Conservation (phyloP, 1,284 basidiomycete genomes). For the Butyriboletus appendiculatus region DNA sequence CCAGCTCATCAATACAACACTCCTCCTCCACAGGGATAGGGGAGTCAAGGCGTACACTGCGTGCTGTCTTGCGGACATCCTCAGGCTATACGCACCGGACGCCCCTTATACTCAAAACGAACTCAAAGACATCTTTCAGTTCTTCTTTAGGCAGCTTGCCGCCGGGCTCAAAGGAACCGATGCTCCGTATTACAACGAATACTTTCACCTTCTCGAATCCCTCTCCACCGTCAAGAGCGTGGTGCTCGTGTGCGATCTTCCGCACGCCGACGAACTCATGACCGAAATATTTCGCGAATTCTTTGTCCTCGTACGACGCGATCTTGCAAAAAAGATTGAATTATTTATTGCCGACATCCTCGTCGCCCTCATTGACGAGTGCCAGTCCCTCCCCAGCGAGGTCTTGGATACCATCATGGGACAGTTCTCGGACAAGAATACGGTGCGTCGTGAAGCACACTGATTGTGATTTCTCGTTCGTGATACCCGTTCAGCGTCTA, state of each 20-base stretch:
- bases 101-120: constrained; percentile 92
- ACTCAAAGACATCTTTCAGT: constrained; percentile 93
- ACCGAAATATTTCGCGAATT: constrained; percentile 81
- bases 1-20: constrained; percentile 78
- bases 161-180: constrained; percentile 73
- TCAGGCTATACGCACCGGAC: constrained; percentile 94
- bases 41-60: constrained; percentile 94
- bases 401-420: constrained; percentile 83
- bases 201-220: constrained; percentile 90
- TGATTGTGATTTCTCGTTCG: neutral
- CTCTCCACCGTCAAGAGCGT: constrained; percentile 94
- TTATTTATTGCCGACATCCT: constrained; percentile 89
- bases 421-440: constrained; percentile 82
- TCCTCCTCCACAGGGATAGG: constrained; percentile 92
- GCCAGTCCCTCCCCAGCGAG: constrained; percentile 68
- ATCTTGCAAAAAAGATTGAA: constrained; percentile 88
- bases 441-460: constrained; percentile 42
- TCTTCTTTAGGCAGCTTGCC: constrained; percentile 86
- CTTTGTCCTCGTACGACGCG: constrained; percentile 78
- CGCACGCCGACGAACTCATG: constrained; percentile 85
- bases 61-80: constrained; percentile 93
- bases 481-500: constrained; percentile 47
- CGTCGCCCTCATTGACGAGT: constrained; percentile 88
- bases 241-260: constrained; percentile 90
- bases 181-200: constrained; percentile 82